Conservation (phyloP, 176 grass and related monocot species). For the Stipa capillata region DNA sequence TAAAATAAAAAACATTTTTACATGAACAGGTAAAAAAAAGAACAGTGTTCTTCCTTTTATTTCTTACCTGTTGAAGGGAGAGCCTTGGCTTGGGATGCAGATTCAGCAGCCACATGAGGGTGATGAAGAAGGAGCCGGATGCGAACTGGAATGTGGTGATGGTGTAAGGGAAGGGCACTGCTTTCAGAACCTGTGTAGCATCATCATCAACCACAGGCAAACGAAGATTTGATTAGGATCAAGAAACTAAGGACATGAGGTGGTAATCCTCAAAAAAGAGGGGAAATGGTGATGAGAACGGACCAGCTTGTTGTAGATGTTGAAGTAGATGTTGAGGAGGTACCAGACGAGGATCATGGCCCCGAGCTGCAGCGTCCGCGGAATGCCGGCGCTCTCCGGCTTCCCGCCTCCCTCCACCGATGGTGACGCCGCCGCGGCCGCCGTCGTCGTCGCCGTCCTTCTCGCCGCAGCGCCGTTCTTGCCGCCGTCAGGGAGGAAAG, state of each 20-base stretch:
- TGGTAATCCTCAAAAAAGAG: no score
- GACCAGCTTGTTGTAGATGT: constrained; percentile 79
- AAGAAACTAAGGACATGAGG: background rate
- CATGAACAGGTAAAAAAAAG: background rate
- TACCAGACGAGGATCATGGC: constrained; percentile 66
- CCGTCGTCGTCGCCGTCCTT: background rate
- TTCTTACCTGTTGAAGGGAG: constrained; percentile 53
- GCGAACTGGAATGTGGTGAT: constrained; percentile 80
- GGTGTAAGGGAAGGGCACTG: constrained; percentile 75
- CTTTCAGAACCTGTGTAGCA: constrained; percentile 59
- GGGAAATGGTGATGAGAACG: background rate
- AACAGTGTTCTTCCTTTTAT: background rate
- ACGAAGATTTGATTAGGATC: background rate
- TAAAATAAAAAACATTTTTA: background rate
- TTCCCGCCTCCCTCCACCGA: background rate
- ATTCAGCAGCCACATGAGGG: constrained; percentile 83
- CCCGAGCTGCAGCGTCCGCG: constrained; percentile 35
- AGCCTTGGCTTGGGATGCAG: constrained; percentile 65
- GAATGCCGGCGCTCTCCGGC: constrained; percentile 12
- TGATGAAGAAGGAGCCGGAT: constrained; percentile 65
- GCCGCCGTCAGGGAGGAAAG: background rate
- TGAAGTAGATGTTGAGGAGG: constrained; percentile 81
- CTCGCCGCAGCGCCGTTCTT: background rate
- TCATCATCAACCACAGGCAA: background rate
- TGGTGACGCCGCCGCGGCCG: background rate